Evolutionary conservation across 164 flowering plant species (phyloP).

Genomic region (Chloranthus sessilifolius): DNA sequence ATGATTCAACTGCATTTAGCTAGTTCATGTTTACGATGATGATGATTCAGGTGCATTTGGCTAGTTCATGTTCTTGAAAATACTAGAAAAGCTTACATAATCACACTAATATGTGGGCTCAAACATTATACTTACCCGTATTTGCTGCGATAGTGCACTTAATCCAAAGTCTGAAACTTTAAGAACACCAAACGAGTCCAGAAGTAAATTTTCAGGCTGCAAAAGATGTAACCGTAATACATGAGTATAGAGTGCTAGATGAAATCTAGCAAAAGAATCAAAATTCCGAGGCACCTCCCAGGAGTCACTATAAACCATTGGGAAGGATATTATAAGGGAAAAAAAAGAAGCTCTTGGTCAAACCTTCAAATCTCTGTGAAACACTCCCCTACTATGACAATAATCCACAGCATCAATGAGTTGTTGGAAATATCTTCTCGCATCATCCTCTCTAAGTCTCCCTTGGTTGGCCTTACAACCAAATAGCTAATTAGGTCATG

Average conservation of each 20-base stretch:
- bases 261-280: background rate
- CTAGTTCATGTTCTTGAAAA: no score
- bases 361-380: conserved; percentile 16
- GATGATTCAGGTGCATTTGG: no score
- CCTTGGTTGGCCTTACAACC: conserved; percentile 10
- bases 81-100: no score
- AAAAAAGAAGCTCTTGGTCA: background rate
- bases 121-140: conserved; percentile 24
- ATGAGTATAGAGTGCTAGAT: background rate
- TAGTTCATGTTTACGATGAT: no score
- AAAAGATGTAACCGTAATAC: conserved; percentile 1
- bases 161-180: conserved; percentile 57
- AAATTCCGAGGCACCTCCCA: background rate
- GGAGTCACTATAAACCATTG: no score
- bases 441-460: conserved; percentile 13
- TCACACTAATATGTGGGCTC: no score
- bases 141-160: conserved; percentile 42
- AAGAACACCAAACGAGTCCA: conserved; percentile 38
- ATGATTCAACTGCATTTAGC: no score
- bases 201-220: conserved; percentile 51
- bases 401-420: conserved; percentile 17
- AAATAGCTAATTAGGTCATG: background rate
- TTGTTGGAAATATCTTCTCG: conserved; percentile 16
- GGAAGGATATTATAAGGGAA: conserved; percentile 21
- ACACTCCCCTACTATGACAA: conserved; percentile 14